phyloP scores from a whole-genome alignment of 805 yeast species.

The Torulaspora franciscae region DNA sequence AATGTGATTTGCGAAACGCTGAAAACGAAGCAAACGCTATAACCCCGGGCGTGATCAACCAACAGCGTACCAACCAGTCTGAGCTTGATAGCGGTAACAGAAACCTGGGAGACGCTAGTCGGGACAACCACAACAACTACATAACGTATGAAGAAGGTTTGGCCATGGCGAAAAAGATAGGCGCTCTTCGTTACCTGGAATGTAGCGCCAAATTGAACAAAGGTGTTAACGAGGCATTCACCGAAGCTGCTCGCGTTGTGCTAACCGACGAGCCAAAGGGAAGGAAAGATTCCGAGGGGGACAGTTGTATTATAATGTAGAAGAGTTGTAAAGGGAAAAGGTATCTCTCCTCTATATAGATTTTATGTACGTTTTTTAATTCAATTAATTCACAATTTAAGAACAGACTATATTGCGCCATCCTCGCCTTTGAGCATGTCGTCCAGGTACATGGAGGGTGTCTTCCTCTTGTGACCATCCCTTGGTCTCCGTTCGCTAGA shows the following conservation, averaged over 20 bases:
- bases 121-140: constrained; percentile 39
- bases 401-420: neutral
- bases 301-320: constrained; percentile 42
- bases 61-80: constrained; percentile 20
- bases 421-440: constrained; percentile 21
- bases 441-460: constrained; percentile 32
- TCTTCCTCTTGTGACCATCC: constrained; percentile 11
- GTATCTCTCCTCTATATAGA: constrained; percentile 3
- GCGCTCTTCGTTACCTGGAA: constrained; percentile 90
- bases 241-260: constrained; percentile 98
- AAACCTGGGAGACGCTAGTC: constrained; percentile 20
- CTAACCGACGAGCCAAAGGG: constrained; percentile 84
- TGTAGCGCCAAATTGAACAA: constrained; percentile 95
- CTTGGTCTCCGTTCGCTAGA: constrained; percentile 7
- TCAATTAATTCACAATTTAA: constrained; percentile 1
- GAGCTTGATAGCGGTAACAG: constrained; percentile 14
- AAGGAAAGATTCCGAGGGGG: constrained; percentile 42
- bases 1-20: constrained; percentile 81
- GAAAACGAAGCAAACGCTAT: constrained; percentile 45
- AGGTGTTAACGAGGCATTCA: constrained; percentile 98
- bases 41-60: constrained; percentile 28
- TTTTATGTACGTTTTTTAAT: constrained; percentile 1
- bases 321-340: neutral
- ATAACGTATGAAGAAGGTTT: constrained; percentile 92
- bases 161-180: constrained; percentile 84